Conservation (phyloP, 768 basidiomycete genomes). For the Gloeostereum incarnatum region DNA sequence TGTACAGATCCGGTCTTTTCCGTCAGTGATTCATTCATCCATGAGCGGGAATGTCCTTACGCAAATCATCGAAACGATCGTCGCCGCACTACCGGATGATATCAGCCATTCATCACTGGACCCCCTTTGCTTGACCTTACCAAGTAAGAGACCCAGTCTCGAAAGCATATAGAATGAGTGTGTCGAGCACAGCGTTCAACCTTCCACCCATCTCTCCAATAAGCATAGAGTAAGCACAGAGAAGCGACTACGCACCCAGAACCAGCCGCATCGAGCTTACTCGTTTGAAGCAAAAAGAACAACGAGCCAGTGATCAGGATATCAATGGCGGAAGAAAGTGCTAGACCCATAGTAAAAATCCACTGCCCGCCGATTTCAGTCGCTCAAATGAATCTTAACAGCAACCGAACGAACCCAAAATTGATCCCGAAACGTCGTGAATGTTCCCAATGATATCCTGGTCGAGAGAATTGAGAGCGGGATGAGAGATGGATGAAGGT, state of each 20-base stretch:
- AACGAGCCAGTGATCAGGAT: conserved; percentile 37
- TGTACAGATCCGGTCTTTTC: neutral
- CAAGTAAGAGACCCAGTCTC: conserved; percentile 45
- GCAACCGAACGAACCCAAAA: conserved; percentile 14
- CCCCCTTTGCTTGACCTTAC: conserved; percentile 12
- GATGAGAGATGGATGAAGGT: neutral
- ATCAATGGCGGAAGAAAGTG: conserved; percentile 38
- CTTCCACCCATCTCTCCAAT: conserved; percentile 13
- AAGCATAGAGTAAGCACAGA: neutral
- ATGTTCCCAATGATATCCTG: conserved; percentile 15
- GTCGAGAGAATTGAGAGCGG: neutral
- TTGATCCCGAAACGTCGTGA: conserved; percentile 9
- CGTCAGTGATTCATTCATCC: no score
- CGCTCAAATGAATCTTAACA: neutral
- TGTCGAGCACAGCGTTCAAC: conserved; percentile 35
- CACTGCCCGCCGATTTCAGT: conserved; percentile 22
- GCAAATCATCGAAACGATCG: conserved; percentile 36
- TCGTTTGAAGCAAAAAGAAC: conserved; percentile 30
- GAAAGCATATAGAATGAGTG: conserved; percentile 39
- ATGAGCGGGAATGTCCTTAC: conserved; percentile 16
- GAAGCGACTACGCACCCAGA: neutral
- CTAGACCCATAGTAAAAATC: conserved; percentile 44
- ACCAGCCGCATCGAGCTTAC: conserved; percentile 24
- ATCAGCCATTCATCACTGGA: neutral
- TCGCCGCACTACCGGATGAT: conserved; percentile 21